A percentile compares a stretch with the other conserved stretches of the same genome.
phyloP scores from a whole-genome alignment of 306 rosid species.

The Quercus cerris region DNA sequence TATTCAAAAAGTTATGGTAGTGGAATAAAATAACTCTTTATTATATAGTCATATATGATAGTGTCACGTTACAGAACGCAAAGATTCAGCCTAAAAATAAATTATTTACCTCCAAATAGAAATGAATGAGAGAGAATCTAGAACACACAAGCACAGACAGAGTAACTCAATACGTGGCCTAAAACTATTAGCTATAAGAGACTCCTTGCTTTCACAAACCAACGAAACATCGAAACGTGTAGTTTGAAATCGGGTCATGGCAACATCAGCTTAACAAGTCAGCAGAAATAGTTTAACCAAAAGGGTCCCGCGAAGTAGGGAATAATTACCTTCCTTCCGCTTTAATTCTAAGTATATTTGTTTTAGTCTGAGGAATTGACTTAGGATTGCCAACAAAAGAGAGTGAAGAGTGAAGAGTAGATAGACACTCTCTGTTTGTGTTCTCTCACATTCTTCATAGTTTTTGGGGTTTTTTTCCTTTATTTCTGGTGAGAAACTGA shows the following conservation, averaged over 20 bases:
- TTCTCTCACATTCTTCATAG: neutral
- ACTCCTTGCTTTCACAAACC: neutral
- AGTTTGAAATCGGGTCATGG: neutral
- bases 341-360: neutral
- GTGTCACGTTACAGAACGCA: no score
- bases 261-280: slow-evolving; percentile 1
- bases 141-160: no score
- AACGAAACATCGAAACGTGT: neutral
- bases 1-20: no score
- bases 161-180: no score
- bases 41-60: no score
- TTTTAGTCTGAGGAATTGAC: slow-evolving; percentile 15
- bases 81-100: no score
- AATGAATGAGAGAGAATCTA: no score
- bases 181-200: neutral
- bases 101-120: no score
- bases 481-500: neutral
- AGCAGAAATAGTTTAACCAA: neutral
- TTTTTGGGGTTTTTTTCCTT: slow-evolving; percentile 1
- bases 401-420: no score
- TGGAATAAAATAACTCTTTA: no score
- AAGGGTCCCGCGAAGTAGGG: neutral
- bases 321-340: neutral
- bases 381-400: neutral
- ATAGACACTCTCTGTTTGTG: neutral